Evolutionary conservation across 257 asterid genomes (phyloP), one percentile per base, ranked within the genome.

Genomic region (Cinchona pubescens): DNA sequence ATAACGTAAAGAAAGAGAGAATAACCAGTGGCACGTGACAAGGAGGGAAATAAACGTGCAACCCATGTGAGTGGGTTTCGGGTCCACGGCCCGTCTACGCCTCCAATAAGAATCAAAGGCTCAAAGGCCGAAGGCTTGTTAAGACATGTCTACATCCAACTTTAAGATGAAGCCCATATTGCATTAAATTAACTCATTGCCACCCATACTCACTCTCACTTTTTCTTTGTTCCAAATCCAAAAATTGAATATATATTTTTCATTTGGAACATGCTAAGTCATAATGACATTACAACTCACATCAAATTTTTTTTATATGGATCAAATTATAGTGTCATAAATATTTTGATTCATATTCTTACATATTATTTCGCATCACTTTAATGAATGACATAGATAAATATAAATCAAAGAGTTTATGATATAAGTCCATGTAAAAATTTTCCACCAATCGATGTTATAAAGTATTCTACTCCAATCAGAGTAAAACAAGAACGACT

Each of bases 1-100:
- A 49, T 71, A 74, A 78, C 64, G 83, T 71, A 65, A 79, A 81
- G 85, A 79, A 34, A 25, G 38, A 15, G 58, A 29, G 42, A 74
- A 89, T 51, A 80, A 77, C 74, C 63, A 73, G 66, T 78, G 87
- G 90, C 94, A 86, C 91, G 89, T 89, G 97, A 79, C 77, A 25
- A 64, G 73, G 72, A 46, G 71, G 61, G 86, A 63, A 83, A 21
- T 82, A 83, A 82, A 84, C 86, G 93, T 88, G 90, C 86, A 75
- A 40, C 79, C 91, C 96, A 87, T 83, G 94, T 88, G 96, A 85
- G 42, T 56, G 80, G 85, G 79, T 69, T 77, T 78, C 75, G 83
- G 90, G 76, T 80, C 92, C 93, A 55, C 78, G 81, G 73, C 88
- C 91, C n/a, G n/a, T n/a, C n/a, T 91, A 89, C 82, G 75, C 80